Conservation (phyloP, 2,329 filamentous ascomycete species). For the Xylariaceae sp. region DNA sequence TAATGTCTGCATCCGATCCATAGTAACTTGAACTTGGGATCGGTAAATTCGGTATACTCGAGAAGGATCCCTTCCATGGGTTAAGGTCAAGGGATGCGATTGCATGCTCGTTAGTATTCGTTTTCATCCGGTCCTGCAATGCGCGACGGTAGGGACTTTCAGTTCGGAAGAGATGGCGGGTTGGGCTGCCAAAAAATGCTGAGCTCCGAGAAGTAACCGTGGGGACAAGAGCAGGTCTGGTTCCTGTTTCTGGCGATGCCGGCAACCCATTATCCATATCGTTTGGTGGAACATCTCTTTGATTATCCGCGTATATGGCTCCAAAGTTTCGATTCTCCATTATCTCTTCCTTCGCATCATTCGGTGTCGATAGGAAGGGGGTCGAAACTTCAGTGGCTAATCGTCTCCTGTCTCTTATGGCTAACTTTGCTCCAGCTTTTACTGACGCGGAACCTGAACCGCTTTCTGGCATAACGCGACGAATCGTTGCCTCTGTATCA, state of each 20-base stretch:
- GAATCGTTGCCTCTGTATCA: slow-evolving; percentile 25
- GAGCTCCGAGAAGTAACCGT: slow-evolving; percentile 42
- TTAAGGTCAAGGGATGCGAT: slow-evolving; percentile 32
- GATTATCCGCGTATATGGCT: not conserved
- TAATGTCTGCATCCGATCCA: slow-evolving; percentile 39
- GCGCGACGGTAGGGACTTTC: slow-evolving; percentile 54
- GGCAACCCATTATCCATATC: not conserved
- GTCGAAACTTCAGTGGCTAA: not conserved
- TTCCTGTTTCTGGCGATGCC: slow-evolving; percentile 10
- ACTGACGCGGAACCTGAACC: slow-evolving; percentile 20
- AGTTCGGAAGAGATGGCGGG: slow-evolving; percentile 49
- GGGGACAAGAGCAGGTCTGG: slow-evolving; percentile 25
- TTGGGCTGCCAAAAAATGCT: slow-evolving; percentile 50
- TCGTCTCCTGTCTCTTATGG: not conserved
- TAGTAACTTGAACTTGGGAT: slow-evolving; percentile 39
- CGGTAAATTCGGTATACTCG: slow-evolving; percentile 40
- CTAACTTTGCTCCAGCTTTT: slow-evolving; percentile 6
- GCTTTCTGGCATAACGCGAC: slow-evolving; percentile 25
- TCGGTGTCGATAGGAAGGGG: not conserved
- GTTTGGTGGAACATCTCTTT: not conserved
- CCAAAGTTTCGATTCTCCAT: slow-evolving; percentile 5
- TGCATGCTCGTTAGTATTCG: slow-evolving; percentile 30
- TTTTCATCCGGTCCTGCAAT: slow-evolving; percentile 44
- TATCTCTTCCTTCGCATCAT: not conserved
- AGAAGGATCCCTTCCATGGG: slow-evolving; percentile 40